Evolutionary conservation across 2,329 filamentous ascomycete species (phyloP), one percentile per base, ranked within the genome.

Genomic region (Penicillium sp.): DNA sequence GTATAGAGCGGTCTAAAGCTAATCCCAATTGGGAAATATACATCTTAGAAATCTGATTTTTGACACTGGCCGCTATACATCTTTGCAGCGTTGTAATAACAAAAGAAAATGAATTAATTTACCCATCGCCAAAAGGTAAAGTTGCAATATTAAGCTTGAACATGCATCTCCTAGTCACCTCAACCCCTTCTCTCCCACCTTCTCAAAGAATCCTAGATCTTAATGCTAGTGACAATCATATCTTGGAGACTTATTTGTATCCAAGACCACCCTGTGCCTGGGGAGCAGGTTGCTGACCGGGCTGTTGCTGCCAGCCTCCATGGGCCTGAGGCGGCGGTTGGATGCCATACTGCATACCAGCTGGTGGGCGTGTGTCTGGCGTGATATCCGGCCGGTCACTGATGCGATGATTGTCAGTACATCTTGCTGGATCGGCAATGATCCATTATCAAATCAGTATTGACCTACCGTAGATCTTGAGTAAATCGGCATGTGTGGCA

Each of bases 321-420:
- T 64, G 60, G 11, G 59, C 64, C 45, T 63, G 60, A 6, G 66
- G 65, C 4, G 63, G 65, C 2, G 65, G 66, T 10, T 60, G 58
- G 7, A 66, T 66, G 14, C 65, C 69, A 52, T 63, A 62, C 44
- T 61, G 56, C 52, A 63, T 59, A 3, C 64, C 63, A 26, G 61
- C 59, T 4, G 70, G 71, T 18, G 71, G 70, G 30, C 69, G 53
- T 16, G 71, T 74, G 1, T 69, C 62, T 10, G 71, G 71, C 2
- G 66, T 74, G 29, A 74, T 73, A 52, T 74, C 71, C 35, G 70
- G 70, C 2, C 71, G 70, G 44, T 70, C 68, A 39, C 71, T 74
- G 26, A 1, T 16, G 6, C 0, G 19, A 18, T 30, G 27, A 19
- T n/a, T 42, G 30, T 58, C 27, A 55, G 53, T 51, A 49, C 27